These are phyloP conservation scores for Sclerotinia glacialis DNA, from an alignment of 2,329 filamentous ascomycete genomes.

Conservation along the genomic window DNA sequence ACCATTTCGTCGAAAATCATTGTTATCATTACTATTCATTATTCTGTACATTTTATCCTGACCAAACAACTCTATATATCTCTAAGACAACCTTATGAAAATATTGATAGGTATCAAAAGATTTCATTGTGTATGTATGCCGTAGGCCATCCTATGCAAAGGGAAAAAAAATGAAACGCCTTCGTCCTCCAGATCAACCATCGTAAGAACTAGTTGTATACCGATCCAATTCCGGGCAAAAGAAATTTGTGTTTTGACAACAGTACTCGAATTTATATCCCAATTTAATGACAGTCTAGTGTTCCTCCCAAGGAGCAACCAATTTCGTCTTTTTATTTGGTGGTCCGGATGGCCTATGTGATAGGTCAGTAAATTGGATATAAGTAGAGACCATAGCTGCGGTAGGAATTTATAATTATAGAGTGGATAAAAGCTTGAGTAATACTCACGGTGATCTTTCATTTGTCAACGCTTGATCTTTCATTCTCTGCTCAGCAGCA, in stretches of 20 bases:
- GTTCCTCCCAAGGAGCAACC: neutral
- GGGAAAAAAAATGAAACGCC: neutral
- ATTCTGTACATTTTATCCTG: neutral
- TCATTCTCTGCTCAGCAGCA: slow-evolving; percentile 27
- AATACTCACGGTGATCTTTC: neutral
- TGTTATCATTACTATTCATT: too few species aligned
- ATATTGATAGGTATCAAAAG: neutral
- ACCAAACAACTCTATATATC: neutral
- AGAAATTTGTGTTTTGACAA: neutral
- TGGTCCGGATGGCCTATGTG: neutral
- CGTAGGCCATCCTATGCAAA: neutral
- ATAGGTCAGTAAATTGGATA: neutral
- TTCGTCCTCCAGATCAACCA: neutral
- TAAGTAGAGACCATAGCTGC: neutral
- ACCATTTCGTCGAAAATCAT: too few species aligned
- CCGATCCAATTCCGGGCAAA: neutral
- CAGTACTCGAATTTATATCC: too few species aligned
- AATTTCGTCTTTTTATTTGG: neutral
- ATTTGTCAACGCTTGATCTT: neutral
- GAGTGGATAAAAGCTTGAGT: neutral
- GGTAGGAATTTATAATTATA: neutral
- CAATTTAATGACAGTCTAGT: neutral
- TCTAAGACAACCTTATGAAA: neutral
- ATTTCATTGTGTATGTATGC: neutral
- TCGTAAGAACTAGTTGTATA: neutral